Base-by-base conservation (phyloP, 1,139 yeast species). In the Scheffersomyces segobiensis region DNA sequence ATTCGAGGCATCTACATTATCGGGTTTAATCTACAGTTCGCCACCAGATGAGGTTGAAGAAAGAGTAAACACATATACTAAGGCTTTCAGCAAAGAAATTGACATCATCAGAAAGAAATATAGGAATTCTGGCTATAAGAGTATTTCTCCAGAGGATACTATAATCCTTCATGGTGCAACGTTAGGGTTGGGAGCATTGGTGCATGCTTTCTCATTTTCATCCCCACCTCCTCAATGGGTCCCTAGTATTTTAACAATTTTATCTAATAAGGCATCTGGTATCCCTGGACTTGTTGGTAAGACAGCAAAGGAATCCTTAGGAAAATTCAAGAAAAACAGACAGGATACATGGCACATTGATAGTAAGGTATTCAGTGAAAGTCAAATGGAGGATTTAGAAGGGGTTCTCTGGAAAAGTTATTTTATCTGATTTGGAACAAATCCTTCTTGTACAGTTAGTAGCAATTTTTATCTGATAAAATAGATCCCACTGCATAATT, bases 281-380 rank as follows among this genome's bases (percentile, higher is more conserved):
- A 82, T 88, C 46, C 86, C 87, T 6, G 98, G 98, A 3, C 75
- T 88, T 59, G 87, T 91, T 48, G 97, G 97, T 1, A 86, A 88
- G 62, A 85, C 97, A 1, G 97, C 97, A 7, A 95, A 95, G 73
- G 87, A 88, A 46, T 83, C 87, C 1, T 80, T 96, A 55, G 89
- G 97, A 59, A 89, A 87, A 62, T 96, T 95, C 75, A 95, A 93
- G 71, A 93, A 93, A 76, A 88, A 92, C 5, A 85, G 99, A 65
- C 97, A 93, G 59, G 99, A 96, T 69, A 92, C 98, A 0, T 96
- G 99, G 99, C 97, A 91, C 65, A 84, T 92, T 62, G 99, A 96
- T 71, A 84, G 91, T 60, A 81, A 81, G 65, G 87, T 86, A 7
- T 96, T 96, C 71, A 85, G 87, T 6, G 86, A 83, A 55, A 91